These are phyloP conservation scores for Rhizopogon vinicolor DNA, from an alignment of 768 basidiomycete species.

Conservation along the genomic window DNA sequence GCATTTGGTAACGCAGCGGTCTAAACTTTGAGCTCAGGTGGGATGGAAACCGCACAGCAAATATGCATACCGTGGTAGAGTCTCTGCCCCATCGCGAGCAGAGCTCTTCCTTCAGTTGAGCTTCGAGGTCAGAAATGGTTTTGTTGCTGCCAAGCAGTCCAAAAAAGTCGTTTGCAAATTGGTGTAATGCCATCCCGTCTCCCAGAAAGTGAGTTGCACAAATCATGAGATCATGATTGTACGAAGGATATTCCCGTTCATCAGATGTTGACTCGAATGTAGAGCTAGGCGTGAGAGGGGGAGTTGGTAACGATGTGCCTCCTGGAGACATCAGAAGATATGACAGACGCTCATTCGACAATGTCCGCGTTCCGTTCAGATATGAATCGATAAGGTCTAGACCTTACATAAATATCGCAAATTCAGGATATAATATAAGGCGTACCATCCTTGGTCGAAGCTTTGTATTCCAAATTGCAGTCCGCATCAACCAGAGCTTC, in stretches of 20 bases:
- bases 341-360: slow-evolving; percentile 63
- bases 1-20: slow-evolving; percentile 34
- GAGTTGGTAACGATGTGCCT: slow-evolving; percentile 20
- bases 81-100: slow-evolving; percentile 19
- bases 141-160: slow-evolving; percentile 43
- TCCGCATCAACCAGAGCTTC: slow-evolving; percentile 47
- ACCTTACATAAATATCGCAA: background rate
- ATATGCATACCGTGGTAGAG: slow-evolving; percentile 8
- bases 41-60: slow-evolving; percentile 3
- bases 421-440: background rate
- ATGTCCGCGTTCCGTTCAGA: slow-evolving; percentile 72
- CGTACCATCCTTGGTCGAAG: slow-evolving; percentile 52
- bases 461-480: slow-evolving; percentile 43
- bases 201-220: slow-evolving; percentile 80
- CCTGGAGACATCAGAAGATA: slow-evolving; percentile 51
- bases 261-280: background rate
- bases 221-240: slow-evolving; percentile 59
- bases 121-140: slow-evolving; percentile 25
- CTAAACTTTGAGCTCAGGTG: slow-evolving; percentile 3
- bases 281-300: slow-evolving; percentile 29
- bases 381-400: slow-evolving; percentile 63
- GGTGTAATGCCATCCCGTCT: slow-evolving; percentile 84
- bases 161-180: slow-evolving; percentile 79
- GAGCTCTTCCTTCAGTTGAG: slow-evolving; percentile 30
- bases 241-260: slow-evolving; percentile 13